These are phyloP conservation scores for Microcera coccophila DNA, from an alignment of 2,329 filamentous ascomycete genomes.

Conservation along the genomic window DNA sequence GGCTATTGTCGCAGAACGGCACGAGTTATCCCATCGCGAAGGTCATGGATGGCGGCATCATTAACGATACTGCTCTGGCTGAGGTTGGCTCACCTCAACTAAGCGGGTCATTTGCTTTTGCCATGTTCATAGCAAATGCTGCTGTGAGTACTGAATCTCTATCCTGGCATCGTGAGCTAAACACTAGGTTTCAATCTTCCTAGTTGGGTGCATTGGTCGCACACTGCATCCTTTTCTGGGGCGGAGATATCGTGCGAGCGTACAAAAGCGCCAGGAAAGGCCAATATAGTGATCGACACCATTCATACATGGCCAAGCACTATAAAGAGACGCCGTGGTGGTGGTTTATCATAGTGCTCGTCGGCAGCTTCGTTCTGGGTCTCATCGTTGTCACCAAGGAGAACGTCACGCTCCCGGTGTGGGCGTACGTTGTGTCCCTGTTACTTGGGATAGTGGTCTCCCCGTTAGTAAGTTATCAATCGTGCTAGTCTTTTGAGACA, in stretches of 20 bases:
- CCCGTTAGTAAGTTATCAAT: constrained; percentile 39
- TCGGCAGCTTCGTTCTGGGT: constrained; percentile 44
- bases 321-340: constrained; percentile 50
- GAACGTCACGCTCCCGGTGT: constrained; percentile 43
- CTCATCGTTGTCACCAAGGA: constrained; percentile 44
- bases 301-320: constrained; percentile 48
- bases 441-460: constrained; percentile 45
- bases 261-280: constrained; percentile 45
- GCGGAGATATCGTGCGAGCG: constrained; percentile 45
- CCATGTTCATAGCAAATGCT: constrained; percentile 55
- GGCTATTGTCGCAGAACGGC: constrained; percentile 39
- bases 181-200: not conserved
- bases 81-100: constrained; percentile 45
- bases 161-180: rapidly evolving
- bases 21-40: constrained; percentile 36
- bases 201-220: constrained; percentile 53
- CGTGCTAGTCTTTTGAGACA: too few relatives aligned
- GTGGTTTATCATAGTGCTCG: constrained; percentile 44
- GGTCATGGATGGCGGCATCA: constrained; percentile 39
- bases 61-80: constrained; percentile 40
- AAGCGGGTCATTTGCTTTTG: constrained; percentile 48
- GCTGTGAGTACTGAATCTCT: constrained; percentile 39
- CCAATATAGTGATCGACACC: constrained; percentile 47
- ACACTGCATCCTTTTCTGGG: constrained; percentile 54
- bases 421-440: constrained; percentile 46